Base-by-base conservation (phyloP, 148 eudicot genomes). In the Salicornia ramosissima region DNA sequence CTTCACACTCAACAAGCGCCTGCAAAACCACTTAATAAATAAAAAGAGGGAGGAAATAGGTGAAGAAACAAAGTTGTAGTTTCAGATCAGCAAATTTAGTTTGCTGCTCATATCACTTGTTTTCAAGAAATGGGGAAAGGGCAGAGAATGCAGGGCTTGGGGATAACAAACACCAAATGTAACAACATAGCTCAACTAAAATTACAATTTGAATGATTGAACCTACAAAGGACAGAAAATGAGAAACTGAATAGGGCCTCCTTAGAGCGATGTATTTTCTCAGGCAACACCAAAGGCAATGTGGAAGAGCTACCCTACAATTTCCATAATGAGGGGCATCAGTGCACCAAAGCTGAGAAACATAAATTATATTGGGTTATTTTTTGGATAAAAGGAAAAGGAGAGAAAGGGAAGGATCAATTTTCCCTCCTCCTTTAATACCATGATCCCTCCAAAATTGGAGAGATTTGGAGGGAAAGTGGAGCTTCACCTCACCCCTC, bases 1-100 rank as follows among this genome's bases (percentile, higher is more conserved):
- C 97, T 81, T 88, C 98, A 80, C 98, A 94, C 84, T 94, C 98
- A 78, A 94, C 91, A 78, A 94, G 97, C 39, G 90, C 98, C 98
- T 94, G 84, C 61, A 82, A 39, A 71, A 66, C 39, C 31, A 67
- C 26, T 36, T 55, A 67, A 28, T 15, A 53, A 2, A 26, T n/a
- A 58, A 59, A 54, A 49, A 34, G 45, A 11, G 29, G 15, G 26
- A 47, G 25, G 46, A 60, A 28, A n/a, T n/a, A n/a, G 45, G 61
- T 47, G 42, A 62, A 55, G 30, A 21, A 54, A 49, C 43, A 30
- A 47, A 65, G 5, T 1, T 53, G 14, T 49, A 4, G 33, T 42
- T 63, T 25, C 26, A 63, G 14, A n/a, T n/a, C n/a, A n/a, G n/a
- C n/a, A 1, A 3, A 25, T 3, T 63, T 31, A 42, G 12, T 34